Percentiles rank a stretch among this genome's conserved stretches.
Conservation (phyloP, 1,284 basidiomycete genomes). For the Puccinia polysora region DNA sequence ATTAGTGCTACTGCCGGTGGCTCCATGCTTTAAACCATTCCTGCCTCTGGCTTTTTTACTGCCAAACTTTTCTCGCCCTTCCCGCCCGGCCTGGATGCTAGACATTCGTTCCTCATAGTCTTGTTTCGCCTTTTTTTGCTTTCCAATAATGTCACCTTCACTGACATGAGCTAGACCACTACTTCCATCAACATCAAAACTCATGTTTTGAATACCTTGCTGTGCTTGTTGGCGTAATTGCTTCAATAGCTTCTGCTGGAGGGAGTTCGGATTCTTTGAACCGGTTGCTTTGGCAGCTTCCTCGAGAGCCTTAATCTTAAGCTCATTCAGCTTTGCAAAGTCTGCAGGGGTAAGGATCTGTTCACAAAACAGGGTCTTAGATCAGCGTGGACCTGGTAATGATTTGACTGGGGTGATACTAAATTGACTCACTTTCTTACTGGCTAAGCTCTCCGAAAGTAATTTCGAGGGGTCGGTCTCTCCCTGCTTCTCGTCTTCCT, state of each 20-base stretch:
- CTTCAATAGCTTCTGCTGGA: slow-evolving; percentile 70
- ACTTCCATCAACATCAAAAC: slow-evolving; percentile 50
- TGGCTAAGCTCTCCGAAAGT: slow-evolving; percentile 25
- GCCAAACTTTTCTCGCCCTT: slow-evolving; percentile 92
- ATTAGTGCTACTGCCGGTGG: slow-evolving; percentile 45
- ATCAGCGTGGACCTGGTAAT: too few species aligned
- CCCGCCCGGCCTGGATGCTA: slow-evolving; percentile 82
- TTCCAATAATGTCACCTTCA: slow-evolving; percentile 87
- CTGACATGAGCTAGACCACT: slow-evolving; percentile 59
- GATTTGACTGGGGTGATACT: too few species aligned
- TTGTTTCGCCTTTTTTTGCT: slow-evolving; percentile 86
- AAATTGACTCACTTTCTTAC: slow-evolving; percentile 28
- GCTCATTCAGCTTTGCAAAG: slow-evolving; percentile 85
- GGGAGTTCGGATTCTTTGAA: slow-evolving; percentile 68
- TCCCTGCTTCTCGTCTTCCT: slow-evolving; percentile 48
- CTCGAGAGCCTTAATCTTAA: slow-evolving; percentile 62
- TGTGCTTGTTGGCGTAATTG: slow-evolving; percentile 56
- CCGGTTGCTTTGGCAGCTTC: slow-evolving; percentile 64
- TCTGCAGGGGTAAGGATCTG: slow-evolving; percentile 97
- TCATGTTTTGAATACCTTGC: slow-evolving; percentile 4
- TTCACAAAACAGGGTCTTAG: background rate
- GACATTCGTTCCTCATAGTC: slow-evolving; percentile 93
- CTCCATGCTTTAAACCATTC: slow-evolving; percentile 53
- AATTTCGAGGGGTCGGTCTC: slow-evolving; percentile 23
- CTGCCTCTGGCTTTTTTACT: slow-evolving; percentile 45